Percentiles rank a stretch among this genome's conserved stretches.
Evolutionary conservation across 2,329 filamentous ascomycete genomes (phyloP).

Genomic region (Trichoderma sp.): DNA sequence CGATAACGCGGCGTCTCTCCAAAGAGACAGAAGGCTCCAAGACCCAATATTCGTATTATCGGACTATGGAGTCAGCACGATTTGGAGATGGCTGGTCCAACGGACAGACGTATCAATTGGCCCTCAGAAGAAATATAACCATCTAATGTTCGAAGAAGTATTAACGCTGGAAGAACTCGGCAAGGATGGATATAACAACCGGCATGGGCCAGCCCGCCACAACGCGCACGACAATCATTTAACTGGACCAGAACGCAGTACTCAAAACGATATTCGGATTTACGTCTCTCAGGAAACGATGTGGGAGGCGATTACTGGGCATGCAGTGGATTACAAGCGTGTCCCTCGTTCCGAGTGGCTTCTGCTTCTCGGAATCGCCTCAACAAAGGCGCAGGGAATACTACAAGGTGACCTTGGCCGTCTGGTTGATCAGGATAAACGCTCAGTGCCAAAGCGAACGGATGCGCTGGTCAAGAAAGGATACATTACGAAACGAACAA

Average conservation of each 20-base stretch:
- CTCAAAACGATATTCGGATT: slow-evolving; percentile 37
- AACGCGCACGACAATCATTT: background rate
- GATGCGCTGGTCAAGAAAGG: slow-evolving; percentile 61
- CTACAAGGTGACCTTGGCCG: slow-evolving; percentile 61
- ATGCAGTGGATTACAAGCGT: slow-evolving; percentile 59
- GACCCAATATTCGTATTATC: slow-evolving; percentile 27
- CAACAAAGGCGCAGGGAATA: slow-evolving; percentile 56
- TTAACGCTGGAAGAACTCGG: background rate
- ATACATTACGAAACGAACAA: slow-evolving; percentile 62
- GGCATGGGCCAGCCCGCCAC: background rate
- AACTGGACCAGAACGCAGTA: background rate
- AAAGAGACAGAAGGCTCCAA: slow-evolving; percentile 7
- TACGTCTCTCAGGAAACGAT: slow-evolving; percentile 57
- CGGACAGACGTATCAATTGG: slow-evolving; percentile 43
- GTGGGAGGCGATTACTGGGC: slow-evolving; percentile 62
- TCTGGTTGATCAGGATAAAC: slow-evolving; percentile 62
- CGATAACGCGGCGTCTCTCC: slow-evolving; percentile 15
- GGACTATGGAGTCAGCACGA: slow-evolving; percentile 35
- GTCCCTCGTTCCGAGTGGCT: slow-evolving; percentile 62
- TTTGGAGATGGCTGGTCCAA: slow-evolving; percentile 42
- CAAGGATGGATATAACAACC: background rate
- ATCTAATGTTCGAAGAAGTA: slow-evolving; percentile 39
- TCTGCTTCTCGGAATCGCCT: slow-evolving; percentile 59
- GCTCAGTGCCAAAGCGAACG: slow-evolving; percentile 63
- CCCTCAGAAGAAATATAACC: slow-evolving; percentile 36